Evolutionary conservation across 2,329 filamentous ascomycete species (phyloP), one percentile per base, ranked within the genome.

Genomic region (Pseudogymnoascus sp.): DNA sequence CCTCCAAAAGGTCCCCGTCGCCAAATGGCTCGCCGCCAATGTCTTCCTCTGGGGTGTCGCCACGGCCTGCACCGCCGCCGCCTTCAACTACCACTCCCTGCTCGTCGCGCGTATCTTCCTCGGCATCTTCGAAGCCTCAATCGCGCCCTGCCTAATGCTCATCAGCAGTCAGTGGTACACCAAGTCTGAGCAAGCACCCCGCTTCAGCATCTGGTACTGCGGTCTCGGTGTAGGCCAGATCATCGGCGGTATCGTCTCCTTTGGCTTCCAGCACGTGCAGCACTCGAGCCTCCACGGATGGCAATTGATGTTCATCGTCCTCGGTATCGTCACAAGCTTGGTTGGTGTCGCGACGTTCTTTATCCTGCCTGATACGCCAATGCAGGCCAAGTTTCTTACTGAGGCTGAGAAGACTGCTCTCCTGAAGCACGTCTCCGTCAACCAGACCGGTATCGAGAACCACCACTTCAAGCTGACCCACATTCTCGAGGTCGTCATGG

Each of bases 161-260:
- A 81, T 86, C 66, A 84, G 79, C 64, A 82, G 80, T 61, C 78
- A 82, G 68, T 86, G 81, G 77, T 86, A 84, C 67, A 79, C 77
- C 28, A 79, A 79, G 62, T 74, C 75, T 1, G 84, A 86, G 69
- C 81, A 82, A 67, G 80, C 82, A 3, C 80, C 81, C 6, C 78
- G 84, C 7, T 84, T 85, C 69, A 81, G 78, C 16, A 77, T 86
- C 67, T 86, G 83, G 84, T 86, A 85, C 68, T 76, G 78, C 35
- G 83, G 83, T 7, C 74, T 86, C 11, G 84, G 84, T 1, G 71
- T 83, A 3, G 82, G 82, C 5, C 83, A 86, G 71, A 82, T 79
- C 22, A 43, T 77, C 25, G 77, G 77, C 2, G 77, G 76, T 2
- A 62, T 76, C 25, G 70, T 80, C 20, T 79, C 77, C 5, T 86